Percentiles rank a stretch among this genome's conserved stretches.
phyloP scores from a whole-genome alignment of 2,329 filamentous ascomycete genomes.

The Nigrospora oryzae region DNA sequence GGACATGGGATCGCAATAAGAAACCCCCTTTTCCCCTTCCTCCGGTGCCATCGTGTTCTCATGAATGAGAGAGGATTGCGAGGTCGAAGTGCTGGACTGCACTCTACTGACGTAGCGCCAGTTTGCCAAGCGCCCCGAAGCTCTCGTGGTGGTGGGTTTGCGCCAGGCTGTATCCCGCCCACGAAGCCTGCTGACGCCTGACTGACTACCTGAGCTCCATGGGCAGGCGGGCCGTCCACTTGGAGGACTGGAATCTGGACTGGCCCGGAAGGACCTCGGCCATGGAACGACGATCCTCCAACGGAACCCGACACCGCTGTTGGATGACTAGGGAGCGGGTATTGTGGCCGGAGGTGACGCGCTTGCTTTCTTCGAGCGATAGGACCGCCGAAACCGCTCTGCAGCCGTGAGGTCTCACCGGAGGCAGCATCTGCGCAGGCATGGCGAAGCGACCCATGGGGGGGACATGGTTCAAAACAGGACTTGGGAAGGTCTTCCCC shows the following conservation, averaged over 20 bases:
- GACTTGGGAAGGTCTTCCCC: conserved; percentile 22
- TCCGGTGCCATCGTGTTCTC: too few species aligned
- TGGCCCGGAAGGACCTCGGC: conserved; percentile 29
- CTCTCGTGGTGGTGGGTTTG: conserved; percentile 1
- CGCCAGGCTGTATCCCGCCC: too few species aligned
- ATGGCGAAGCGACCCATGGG: conserved; percentile 21
- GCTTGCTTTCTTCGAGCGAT: conserved; percentile 29
- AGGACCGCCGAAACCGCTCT: conserved; percentile 26
- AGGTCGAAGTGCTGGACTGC: too few species aligned
- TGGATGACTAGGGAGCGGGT: conserved; percentile 38
- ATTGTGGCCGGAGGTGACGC: conserved; percentile 35
- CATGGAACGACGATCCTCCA: conserved; percentile 34
- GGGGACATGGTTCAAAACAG: conserved; percentile 29
- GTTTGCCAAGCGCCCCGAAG: not conserved
- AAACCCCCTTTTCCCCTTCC: too few species aligned
- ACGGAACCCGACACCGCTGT: conserved; percentile 29
- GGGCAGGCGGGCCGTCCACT: conserved; percentile 31
- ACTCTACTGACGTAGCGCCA: too few species aligned
- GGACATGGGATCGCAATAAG: too few species aligned
- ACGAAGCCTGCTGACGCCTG: too few species aligned
- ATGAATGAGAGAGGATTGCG: too few species aligned
- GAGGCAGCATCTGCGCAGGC: conserved; percentile 23
- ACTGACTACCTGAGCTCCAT: not conserved
- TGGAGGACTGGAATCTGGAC: conserved; percentile 27
- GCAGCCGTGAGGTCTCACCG: conserved; percentile 19